Evolutionary conservation across 2,329 filamentous ascomycete genomes (phyloP).

Genomic region (Diplocarpon mali): DNA sequence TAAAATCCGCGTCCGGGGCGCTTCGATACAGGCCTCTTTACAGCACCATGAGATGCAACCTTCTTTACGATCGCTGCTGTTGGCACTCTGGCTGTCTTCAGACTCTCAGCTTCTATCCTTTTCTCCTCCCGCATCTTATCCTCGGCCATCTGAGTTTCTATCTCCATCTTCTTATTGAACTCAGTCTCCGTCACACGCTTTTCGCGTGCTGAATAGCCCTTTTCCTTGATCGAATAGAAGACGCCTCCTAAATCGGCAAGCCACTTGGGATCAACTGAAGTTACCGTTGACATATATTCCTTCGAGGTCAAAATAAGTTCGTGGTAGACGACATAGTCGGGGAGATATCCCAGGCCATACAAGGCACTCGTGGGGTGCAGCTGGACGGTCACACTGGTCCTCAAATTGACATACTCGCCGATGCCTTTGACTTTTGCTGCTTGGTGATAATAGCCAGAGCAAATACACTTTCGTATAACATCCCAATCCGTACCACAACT

Average conservation of each 20-base stretch:
- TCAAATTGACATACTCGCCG: conserved; percentile 93
- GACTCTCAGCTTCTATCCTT: conserved; percentile 38
- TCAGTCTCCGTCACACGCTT: conserved; percentile 82
- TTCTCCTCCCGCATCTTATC: conserved; percentile 63
- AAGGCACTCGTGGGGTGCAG: conserved; percentile 89
- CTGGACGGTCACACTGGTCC: conserved; percentile 88
- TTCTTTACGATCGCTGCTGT: conserved; percentile 37
- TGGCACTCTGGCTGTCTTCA: conserved; percentile 35
- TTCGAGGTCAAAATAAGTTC: conserved; percentile 94
- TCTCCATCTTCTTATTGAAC: conserved; percentile 87
- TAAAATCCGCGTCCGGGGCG: conserved; percentile 39
- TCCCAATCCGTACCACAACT: conserved; percentile 98
- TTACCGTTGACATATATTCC: conserved; percentile 97
- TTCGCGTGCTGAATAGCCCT: conserved; percentile 81
- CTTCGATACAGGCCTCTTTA: conserved; percentile 49
- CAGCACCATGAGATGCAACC: conserved; percentile 48
- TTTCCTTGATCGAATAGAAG: conserved; percentile 96
- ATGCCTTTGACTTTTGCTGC: conserved; percentile 92
- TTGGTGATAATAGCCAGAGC: conserved; percentile 96
- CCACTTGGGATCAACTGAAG: conserved; percentile 93
- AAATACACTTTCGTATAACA: conserved; percentile 89
- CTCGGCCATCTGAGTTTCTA: conserved; percentile 82
- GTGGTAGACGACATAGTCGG: conserved; percentile 96
- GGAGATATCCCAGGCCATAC: conserved; percentile 85
- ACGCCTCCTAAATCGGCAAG: conserved; percentile 91